Base-by-base conservation (phyloP, 2,329 filamentous ascomycete genomes). In the Pezicula rhizophila region DNA sequence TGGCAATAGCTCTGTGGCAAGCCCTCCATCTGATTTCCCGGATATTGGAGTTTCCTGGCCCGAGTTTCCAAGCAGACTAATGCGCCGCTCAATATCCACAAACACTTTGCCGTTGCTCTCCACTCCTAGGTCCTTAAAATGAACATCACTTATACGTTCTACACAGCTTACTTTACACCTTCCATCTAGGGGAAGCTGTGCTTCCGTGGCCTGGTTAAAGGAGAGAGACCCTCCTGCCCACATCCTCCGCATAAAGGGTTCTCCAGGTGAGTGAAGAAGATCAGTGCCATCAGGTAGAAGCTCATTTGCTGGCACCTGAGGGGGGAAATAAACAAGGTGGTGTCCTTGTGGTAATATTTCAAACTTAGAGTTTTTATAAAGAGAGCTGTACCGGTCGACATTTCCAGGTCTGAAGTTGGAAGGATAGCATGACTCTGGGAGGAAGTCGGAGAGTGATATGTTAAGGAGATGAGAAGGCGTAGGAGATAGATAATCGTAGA, bases 251-350 rank as follows among this genome's bases (percentile, higher is more conserved):
- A 76, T 76, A 64, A 87, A 96, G 1, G 83, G 82, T 4, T 64
- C 64, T 2, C 85, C 88, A 0, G 92, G 92, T 20, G 76, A 83
- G 63, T 96, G 89, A 46, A 85, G 74, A 4, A 79, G 73, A 64
- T 97, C 92, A 1, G 91, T 95, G 49, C 93, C 92, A 69, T 99
- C 93, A 1, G 81, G 73, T 15, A 89, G 76, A 39, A 97, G 78
- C 31, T 73, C 58, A 7, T 76, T 78, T 12, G 79, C 70, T 1
- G 78, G 73, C 15, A 85, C 71, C 53, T 82, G 78, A 10, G 86
- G 78, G 51, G 90, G 89, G 69, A 96, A 96, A 71, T 95, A 95
- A 55, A 92, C 81, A 33, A 96, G 75, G 66, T 96, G 90, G 64
- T 95, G 84, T 33, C 85, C 87, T 26, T 79, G 74, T 0, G 84